Conservation (phyloP, 2,329 filamentous ascomycete species). For the Talaromyces sp. region DNA sequence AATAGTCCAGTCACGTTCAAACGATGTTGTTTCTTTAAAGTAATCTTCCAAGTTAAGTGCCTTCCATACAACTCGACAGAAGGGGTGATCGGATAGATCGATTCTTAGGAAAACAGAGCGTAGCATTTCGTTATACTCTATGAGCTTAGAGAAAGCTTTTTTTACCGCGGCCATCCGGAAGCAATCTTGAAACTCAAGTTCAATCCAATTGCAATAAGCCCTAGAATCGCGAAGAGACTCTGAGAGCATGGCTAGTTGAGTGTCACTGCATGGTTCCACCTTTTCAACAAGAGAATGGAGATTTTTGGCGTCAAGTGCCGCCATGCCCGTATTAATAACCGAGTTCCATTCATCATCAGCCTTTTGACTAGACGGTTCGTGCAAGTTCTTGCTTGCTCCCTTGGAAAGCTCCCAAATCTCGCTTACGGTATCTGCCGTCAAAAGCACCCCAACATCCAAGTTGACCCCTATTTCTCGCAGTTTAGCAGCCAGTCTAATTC, state of each 20-base stretch:
- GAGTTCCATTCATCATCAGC: slow-evolving; percentile 14
- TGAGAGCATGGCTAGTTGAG: slow-evolving; percentile 74
- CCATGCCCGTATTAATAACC: slow-evolving; percentile 23
- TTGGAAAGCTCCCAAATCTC: slow-evolving; percentile 29
- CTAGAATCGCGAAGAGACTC: slow-evolving; percentile 58
- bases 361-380: slow-evolving; percentile 3
- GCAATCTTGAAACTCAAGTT: slow-evolving; percentile 50
- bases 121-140: slow-evolving; percentile 58
- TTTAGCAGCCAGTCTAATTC: slow-evolving; percentile 58
- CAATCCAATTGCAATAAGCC: slow-evolving; percentile 74
- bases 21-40: slow-evolving; percentile 37
- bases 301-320: slow-evolving; percentile 37
- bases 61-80: slow-evolving; percentile 61
- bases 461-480: slow-evolving; percentile 54
- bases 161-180: slow-evolving; percentile 37
- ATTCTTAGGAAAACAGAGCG: slow-evolving; percentile 66
- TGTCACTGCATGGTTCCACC: slow-evolving; percentile 58
- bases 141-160: slow-evolving; percentile 46
- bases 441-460: slow-evolving; percentile 55
- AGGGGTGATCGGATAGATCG: slow-evolving; percentile 39
- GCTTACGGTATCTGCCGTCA: slow-evolving; percentile 50
- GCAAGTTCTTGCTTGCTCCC: neutral
- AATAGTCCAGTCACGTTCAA: slow-evolving; percentile 36
- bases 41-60: slow-evolving; percentile 35
- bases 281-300: slow-evolving; percentile 23